Base-by-base conservation (phyloP, 2,329 filamentous ascomycete genomes). In the Alternaria sp. region DNA sequence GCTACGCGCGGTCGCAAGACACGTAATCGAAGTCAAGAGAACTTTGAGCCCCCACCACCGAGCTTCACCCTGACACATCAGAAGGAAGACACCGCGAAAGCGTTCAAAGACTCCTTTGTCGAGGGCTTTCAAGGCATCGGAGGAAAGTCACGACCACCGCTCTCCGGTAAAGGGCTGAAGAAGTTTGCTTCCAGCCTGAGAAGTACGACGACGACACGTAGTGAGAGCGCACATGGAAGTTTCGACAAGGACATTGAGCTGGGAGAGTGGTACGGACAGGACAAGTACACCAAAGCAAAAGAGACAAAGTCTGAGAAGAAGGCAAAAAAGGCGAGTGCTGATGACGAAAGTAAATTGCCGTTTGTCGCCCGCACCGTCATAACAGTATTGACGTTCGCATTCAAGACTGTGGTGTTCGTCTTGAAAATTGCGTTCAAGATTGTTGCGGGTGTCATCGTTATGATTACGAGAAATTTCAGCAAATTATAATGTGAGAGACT, bases 391-490 rank as follows among this genome's bases (percentile, higher is more conserved):
- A 78, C 75, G 0, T 76, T 82, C 63, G 75, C 72, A 5, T 78
- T 83, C 54, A 82, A 81, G 67, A 72, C 76, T 1, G 73, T 80
- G 3, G 77, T 82, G 3, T 81, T 77, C 62, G 73, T 82, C 43
- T 54, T 83, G 7, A 75, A 75, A 51, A 70, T 81, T 16, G 75
- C 71, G 3, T 74, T 83, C 22, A 82, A 80, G 73, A 70, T 81
- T 38, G 71, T 81, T 20, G 70, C 77, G 36, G 76, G 75, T 4
- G 67, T 81, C 7, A 70, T 81, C 3, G 75, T 79, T 20, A 76
- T 78, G 72, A 69, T 77, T 36, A 74, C 71, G n/a, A 56, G 71
- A 57, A 75, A 78, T 59, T 73, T 76, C 39, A 72, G 72, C 30
- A 79, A 76, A 66, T 59, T 77, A 56, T 75, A 69, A 41, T 41